phyloP scores from a whole-genome alignment of 192 early-diverging fungal genomes.

The Allomyces macrogynus region DNA sequence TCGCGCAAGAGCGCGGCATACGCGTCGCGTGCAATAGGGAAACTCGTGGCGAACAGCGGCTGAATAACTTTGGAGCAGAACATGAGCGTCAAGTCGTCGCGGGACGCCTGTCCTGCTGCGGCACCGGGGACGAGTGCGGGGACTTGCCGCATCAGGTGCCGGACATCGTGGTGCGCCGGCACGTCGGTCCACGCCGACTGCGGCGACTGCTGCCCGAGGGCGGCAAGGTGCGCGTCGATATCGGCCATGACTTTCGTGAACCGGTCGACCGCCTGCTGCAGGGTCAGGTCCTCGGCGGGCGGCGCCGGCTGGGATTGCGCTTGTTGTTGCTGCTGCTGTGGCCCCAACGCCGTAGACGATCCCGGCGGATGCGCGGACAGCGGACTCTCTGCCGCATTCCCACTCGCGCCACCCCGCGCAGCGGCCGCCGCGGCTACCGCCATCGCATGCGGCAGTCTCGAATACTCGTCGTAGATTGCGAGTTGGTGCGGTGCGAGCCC shows the following conservation, averaged over 20 bases:
- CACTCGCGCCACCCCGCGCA: slow-evolving; percentile 17
- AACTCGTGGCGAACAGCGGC: slow-evolving; percentile 59
- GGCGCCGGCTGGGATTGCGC: background rate
- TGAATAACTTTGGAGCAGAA: slow-evolving; percentile 79
- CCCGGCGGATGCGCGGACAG: slow-evolving; percentile 10
- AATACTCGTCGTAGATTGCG: slow-evolving; percentile 71
- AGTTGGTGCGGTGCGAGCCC: slow-evolving; percentile 58
- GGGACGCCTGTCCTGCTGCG: slow-evolving; percentile 15
- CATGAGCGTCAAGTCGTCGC: slow-evolving; percentile 60
- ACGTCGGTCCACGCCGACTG: slow-evolving; percentile 35
- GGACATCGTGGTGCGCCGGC: slow-evolving; percentile 60
- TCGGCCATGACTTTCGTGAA: slow-evolving; percentile 42
- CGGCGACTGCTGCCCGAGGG: slow-evolving; percentile 14
- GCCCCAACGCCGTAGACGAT: slow-evolving; percentile 8
- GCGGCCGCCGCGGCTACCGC: too few relatives aligned
- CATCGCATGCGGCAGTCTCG: too few relatives aligned
- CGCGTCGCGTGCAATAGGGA: slow-evolving; percentile 49
- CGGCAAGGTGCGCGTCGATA: slow-evolving; percentile 49
- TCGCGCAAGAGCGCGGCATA: slow-evolving; percentile 65
- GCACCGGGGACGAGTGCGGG: slow-evolving; percentile 20
- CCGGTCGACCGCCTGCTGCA: slow-evolving; percentile 19
- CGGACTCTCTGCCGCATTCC: slow-evolving; percentile 11
- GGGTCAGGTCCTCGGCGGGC: slow-evolving; percentile 6
- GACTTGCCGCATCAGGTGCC: slow-evolving; percentile 51
- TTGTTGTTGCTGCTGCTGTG: slow-evolving; percentile 10